Conservation (phyloP, 139 green algal genomes). For the Tetradesmus lagerheimii region DNA sequence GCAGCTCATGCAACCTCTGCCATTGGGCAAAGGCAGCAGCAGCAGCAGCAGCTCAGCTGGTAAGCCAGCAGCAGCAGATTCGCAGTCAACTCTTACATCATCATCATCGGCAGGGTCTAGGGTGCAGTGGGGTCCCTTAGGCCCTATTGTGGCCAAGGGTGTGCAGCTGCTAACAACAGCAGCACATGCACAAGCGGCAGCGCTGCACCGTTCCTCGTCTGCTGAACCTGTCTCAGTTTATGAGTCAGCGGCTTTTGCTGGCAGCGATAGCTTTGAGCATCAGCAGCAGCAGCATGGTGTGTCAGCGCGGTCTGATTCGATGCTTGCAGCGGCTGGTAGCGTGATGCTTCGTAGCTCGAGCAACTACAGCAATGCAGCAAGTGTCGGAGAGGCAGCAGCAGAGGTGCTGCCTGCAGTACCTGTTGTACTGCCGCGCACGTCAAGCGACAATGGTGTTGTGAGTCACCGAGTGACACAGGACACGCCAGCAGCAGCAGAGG, state of each 20-base stretch:
- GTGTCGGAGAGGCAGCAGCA: slow-evolving; percentile 15
- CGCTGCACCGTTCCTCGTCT: not conserved
- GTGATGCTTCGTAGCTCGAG: not conserved
- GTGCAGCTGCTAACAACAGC: not conserved
- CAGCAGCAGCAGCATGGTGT: not conserved
- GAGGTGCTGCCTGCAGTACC: not conserved
- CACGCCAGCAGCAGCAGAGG: not conserved
- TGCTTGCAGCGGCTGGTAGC: not conserved
- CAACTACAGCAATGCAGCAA: slow-evolving; percentile 39
- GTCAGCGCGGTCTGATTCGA: not conserved
- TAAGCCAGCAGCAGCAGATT: too few relatives aligned
- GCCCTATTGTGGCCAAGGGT: not conserved
- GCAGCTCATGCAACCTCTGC: not conserved
- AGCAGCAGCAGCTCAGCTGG: not conserved
- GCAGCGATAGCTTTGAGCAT: not conserved
- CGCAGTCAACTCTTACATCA: not conserved
- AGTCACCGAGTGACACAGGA: too few relatives aligned
- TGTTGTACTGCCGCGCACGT: not conserved
- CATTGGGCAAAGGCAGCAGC: not conserved
- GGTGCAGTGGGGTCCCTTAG: not conserved
- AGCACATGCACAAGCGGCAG: not conserved
- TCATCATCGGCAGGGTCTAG: not conserved
- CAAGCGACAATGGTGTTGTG: not conserved
- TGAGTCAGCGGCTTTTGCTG: not conserved
- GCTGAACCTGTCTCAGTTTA: not conserved